These are phyloP conservation scores for Ophiostoma quercus DNA, from an alignment of 2,329 filamentous ascomycete genomes.

Conservation along the genomic window DNA sequence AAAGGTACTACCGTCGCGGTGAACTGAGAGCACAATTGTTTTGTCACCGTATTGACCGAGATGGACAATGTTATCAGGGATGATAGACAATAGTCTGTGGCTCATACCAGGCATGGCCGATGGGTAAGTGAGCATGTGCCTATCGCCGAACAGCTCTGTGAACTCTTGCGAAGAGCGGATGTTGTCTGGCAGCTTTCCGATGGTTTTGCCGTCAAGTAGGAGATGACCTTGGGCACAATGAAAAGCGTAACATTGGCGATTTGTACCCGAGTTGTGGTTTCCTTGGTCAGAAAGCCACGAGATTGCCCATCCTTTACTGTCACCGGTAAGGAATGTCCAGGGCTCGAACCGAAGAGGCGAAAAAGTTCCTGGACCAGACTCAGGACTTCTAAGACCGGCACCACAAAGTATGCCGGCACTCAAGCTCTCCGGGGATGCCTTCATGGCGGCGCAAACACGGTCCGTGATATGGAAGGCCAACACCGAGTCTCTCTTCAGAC, in stretches of 20 bases:
- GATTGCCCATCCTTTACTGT: slow-evolving; percentile 17
- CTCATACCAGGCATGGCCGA: slow-evolving; percentile 51
- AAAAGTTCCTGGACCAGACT: not conserved
- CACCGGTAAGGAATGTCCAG: slow-evolving; percentile 9
- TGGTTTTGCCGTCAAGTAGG: slow-evolving; percentile 36
- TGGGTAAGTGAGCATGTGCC: slow-evolving; percentile 47
- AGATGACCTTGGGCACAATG: slow-evolving; percentile 37
- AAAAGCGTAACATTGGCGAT: slow-evolving; percentile 32
- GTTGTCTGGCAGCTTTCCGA: slow-evolving; percentile 47
- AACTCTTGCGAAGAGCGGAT: slow-evolving; percentile 43
- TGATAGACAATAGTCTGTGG: slow-evolving; percentile 35
- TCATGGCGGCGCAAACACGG: not conserved
- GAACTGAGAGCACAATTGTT: slow-evolving; percentile 38
- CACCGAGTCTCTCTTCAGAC: slow-evolving; percentile 7
- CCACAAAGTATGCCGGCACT: not conserved
- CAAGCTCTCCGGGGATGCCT: not conserved
- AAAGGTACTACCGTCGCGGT: not conserved
- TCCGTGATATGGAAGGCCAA: slow-evolving; percentile 6
- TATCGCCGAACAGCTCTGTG: slow-evolving; percentile 49
- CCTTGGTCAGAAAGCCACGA: not conserved
- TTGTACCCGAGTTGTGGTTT: not conserved
- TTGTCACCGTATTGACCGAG: slow-evolving; percentile 43
- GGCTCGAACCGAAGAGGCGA: not conserved
- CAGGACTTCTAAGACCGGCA: not conserved
- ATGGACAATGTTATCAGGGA: slow-evolving; percentile 39